phyloP scores from a whole-genome alignment of 805 yeast species.

The Candida pseudofarinosa region DNA sequence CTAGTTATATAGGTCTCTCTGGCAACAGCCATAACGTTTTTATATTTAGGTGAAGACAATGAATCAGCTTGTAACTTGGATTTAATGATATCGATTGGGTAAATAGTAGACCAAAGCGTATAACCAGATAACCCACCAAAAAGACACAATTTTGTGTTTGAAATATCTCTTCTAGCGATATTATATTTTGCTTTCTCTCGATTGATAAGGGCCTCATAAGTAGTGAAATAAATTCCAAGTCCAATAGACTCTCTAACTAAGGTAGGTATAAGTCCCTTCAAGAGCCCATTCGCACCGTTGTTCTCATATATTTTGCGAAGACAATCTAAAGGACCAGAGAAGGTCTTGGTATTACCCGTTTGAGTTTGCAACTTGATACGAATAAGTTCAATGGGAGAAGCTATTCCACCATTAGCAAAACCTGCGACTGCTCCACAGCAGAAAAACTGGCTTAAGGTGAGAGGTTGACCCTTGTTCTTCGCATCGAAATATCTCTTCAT shows the following conservation, averaged over 20 bases:
- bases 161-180: constrained; percentile 63
- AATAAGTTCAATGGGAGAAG: constrained; percentile 92
- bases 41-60: constrained; percentile 55
- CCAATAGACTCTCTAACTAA: constrained; percentile 83
- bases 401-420: constrained; percentile 79
- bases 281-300: constrained; percentile 60
- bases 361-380: constrained; percentile 93
- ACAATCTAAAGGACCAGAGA: constrained; percentile 73
- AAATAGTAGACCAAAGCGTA: constrained; percentile 77
- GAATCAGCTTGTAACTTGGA: constrained; percentile 75
- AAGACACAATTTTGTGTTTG: constrained; percentile 80
- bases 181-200: constrained; percentile 49
- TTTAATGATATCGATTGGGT: constrained; percentile 90
- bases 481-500: constrained; percentile 76
- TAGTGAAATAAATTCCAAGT: constrained; percentile 80
- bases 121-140: constrained; percentile 93
- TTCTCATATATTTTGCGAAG: constrained; percentile 51
- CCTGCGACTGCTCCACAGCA: constrained; percentile 90
- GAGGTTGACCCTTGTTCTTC: constrained; percentile 40
- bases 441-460: constrained; percentile 67
- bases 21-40: constrained; percentile 56
- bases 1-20: constrained; percentile 47
- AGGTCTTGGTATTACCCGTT: constrained; percentile 48
- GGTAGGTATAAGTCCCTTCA: constrained; percentile 82
- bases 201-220: constrained; percentile 85